These are phyloP conservation scores for Scedosporium apiospermum DNA, from an alignment of 2,329 filamentous ascomycete species.

Conservation along the genomic window DNA sequence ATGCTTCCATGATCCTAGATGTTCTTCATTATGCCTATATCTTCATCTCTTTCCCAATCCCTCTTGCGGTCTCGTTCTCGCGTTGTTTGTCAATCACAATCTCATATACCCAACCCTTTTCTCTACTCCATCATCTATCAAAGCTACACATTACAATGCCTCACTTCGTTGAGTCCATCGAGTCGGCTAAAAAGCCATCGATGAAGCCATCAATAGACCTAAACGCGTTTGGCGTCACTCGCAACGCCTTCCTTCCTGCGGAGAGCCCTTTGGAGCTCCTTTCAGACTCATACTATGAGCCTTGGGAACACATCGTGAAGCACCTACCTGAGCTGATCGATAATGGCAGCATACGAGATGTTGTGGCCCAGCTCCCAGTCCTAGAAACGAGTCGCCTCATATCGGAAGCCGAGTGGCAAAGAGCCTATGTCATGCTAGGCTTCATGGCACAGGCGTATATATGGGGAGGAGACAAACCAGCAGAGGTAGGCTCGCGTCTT, in stretches of 20 bases:
- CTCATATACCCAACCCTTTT: neutral
- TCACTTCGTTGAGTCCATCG: slow-evolving; percentile 26
- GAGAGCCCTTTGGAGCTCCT: slow-evolving; percentile 56
- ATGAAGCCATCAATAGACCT: slow-evolving; percentile 14
- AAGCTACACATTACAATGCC: slow-evolving; percentile 23
- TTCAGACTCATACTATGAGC: slow-evolving; percentile 62
- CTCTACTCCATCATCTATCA: slow-evolving; percentile 2
- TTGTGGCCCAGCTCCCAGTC: slow-evolving; percentile 57
- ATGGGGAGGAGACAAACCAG: slow-evolving; percentile 71
- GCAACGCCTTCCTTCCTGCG: slow-evolving; percentile 69
- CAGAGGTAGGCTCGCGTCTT: slow-evolving; percentile 44
- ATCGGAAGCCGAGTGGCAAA: slow-evolving; percentile 64
- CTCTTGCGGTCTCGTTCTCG: too few species aligned
- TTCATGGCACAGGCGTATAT: slow-evolving; percentile 82
- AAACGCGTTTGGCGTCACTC: slow-evolving; percentile 27
- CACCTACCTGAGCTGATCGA: slow-evolving; percentile 61
- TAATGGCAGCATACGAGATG: slow-evolving; percentile 50
- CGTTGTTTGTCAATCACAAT: neutral
- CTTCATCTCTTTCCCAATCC: too few species aligned
- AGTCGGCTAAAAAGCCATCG: too few species aligned
- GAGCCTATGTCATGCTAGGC: slow-evolving; percentile 69
- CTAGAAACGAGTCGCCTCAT: slow-evolving; percentile 56
- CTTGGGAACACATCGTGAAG: slow-evolving; percentile 65
- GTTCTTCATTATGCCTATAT: too few species aligned
- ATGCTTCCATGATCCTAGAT: too few species aligned